Evolutionary conservation across 768 basidiomycete genomes (phyloP).

Genomic region (Lactifluus pinguis): DNA sequence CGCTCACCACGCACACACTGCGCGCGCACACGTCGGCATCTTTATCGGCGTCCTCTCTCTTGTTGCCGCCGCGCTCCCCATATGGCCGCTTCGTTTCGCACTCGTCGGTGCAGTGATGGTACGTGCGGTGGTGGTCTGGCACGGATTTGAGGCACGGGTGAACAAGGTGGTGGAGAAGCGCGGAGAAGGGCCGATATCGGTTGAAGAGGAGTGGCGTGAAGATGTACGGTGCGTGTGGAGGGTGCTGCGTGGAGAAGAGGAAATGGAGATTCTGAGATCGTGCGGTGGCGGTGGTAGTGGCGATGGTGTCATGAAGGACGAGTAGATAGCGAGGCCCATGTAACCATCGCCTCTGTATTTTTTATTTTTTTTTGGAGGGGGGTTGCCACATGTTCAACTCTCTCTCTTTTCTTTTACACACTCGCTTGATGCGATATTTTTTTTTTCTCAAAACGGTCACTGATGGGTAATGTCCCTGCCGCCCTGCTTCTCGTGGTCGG

Average conservation of each 20-base stretch:
- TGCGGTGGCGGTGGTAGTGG: not conserved
- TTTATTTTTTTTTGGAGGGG: too few species aligned
- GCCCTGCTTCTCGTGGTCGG: too few species aligned
- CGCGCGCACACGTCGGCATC: constrained; percentile 12
- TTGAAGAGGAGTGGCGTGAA: constrained; percentile 7
- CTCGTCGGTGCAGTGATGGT: not conserved
- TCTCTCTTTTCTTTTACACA: too few species aligned
- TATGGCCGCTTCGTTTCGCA: not conserved
- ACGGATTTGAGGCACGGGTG: not conserved
- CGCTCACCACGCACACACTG: constrained; percentile 17
- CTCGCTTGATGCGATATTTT: not conserved
- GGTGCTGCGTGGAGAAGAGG: constrained; percentile 14
- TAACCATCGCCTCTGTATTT: too few species aligned
- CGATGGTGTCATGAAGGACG: not conserved
- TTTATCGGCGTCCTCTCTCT: constrained; percentile 5
- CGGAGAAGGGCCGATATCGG: not conserved
- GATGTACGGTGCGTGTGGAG: constrained; percentile 16
- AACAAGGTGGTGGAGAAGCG: not conserved
- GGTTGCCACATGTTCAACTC: not conserved
- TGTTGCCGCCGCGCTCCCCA: not conserved
- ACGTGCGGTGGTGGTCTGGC: constrained; percentile 5
- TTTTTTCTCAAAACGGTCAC: too few species aligned
- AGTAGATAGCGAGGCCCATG: not conserved
- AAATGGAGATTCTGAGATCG: constrained; percentile 2
- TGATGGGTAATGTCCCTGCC: too few species aligned